Evolutionary conservation across 306 rosid genomes (phyloP).

Genomic region (Dryas alaskensis): DNA sequence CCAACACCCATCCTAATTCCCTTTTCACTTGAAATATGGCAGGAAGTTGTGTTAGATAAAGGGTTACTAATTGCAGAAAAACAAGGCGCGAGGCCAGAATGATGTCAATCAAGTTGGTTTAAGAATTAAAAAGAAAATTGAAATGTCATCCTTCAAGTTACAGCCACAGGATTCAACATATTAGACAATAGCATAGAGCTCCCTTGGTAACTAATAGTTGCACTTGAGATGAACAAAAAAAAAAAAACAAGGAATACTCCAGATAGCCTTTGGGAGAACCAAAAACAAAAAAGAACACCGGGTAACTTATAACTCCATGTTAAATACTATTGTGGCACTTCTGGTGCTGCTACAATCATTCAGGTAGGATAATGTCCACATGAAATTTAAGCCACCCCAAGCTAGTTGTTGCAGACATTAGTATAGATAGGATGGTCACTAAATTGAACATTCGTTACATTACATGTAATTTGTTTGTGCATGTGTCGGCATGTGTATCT

Average conservation of each 20-base stretch:
- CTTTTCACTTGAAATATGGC: neutral
- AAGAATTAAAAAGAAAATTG: neutral
- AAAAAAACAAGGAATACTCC: too few species aligned
- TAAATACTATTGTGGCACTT: neutral
- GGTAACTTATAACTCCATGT: too few species aligned
- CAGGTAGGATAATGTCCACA: neutral
- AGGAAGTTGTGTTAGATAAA: neutral
- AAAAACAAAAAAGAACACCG: too few species aligned
- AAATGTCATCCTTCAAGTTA: neutral
- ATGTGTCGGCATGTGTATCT: neutral
- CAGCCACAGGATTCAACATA: neutral
- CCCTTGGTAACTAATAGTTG: neutral
- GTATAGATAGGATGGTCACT: neutral
- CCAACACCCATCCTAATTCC: neutral
- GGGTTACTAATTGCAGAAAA: neutral
- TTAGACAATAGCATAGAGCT: neutral
- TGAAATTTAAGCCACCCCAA: neutral
- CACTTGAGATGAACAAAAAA: too few species aligned
- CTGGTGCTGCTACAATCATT: neutral
- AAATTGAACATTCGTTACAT: neutral
- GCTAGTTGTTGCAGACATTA: neutral
- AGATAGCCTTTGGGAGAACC: too few species aligned
- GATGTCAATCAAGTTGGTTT: neutral
- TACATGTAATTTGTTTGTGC: neutral
- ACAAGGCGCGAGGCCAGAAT: neutral